Evolutionary conservation across 352 stramenopile genomes (phyloP).

Genomic region (Phytopythium montanum): DNA sequence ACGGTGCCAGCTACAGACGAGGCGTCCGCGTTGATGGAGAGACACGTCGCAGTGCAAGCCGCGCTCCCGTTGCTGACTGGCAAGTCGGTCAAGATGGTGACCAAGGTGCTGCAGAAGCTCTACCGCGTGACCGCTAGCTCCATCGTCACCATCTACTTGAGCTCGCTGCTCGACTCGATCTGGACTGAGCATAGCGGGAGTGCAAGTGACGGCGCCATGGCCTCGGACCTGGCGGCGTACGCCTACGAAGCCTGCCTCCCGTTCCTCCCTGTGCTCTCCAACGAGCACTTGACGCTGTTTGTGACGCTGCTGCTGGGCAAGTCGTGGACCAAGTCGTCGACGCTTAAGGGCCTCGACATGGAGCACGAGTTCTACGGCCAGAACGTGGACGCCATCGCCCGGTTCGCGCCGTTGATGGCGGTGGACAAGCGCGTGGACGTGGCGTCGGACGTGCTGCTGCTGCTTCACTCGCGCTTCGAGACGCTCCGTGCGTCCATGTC

Average conservation of each 20-base stretch:
- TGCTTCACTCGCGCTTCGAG: slow-evolving; percentile 46
- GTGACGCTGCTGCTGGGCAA: slow-evolving; percentile 40
- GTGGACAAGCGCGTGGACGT: slow-evolving; percentile 50
- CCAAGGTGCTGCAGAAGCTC: slow-evolving; percentile 70
- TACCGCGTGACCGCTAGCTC: slow-evolving; percentile 52
- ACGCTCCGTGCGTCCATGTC: slow-evolving; percentile 22
- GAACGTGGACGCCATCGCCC: slow-evolving; percentile 19
- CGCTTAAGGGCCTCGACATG: slow-evolving; percentile 18
- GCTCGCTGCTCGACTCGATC: slow-evolving; percentile 35
- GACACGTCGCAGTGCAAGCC: slow-evolving; percentile 35
- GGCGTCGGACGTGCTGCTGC: slow-evolving; percentile 31
- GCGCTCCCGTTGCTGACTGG: slow-evolving; percentile 45
- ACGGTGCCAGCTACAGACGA: not conserved
- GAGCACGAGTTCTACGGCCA: slow-evolving; percentile 59
- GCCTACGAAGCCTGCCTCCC: slow-evolving; percentile 70
- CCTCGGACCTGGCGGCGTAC: slow-evolving; percentile 44
- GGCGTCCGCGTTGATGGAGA: slow-evolving; percentile 1
- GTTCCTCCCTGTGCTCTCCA: slow-evolving; percentile 57
- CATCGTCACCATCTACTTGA: slow-evolving; percentile 70
- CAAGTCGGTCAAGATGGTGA: slow-evolving; percentile 67
- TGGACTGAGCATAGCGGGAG: slow-evolving; percentile 35
- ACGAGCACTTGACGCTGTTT: slow-evolving; percentile 69
- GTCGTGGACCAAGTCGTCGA: slow-evolving; percentile 8
- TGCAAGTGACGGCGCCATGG: slow-evolving; percentile 7
- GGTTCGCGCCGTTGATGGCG: slow-evolving; percentile 37